A percentile compares a stretch with the other conserved stretches of the same genome.
These are phyloP conservation scores for Geotrichum citri-aurantii DNA, from an alignment of 1,139 yeast genomes.

Conservation along the genomic window DNA sequence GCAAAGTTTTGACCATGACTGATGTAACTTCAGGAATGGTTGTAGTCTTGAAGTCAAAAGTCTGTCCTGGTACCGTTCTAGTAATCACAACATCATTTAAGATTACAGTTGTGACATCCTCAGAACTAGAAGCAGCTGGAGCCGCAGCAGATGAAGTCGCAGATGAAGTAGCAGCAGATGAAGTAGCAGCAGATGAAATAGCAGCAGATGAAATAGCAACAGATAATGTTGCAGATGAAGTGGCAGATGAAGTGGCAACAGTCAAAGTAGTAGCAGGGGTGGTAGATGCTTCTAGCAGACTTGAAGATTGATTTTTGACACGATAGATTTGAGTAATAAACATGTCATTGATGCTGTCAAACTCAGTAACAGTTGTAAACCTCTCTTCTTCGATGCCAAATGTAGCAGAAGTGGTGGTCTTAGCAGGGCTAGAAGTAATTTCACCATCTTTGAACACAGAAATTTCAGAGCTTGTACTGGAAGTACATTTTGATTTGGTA, in stretches of 20 bases:
- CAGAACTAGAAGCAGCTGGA: conserved; percentile 2
- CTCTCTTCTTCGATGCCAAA: background rate
- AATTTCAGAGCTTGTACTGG: background rate
- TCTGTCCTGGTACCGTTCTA: background rate
- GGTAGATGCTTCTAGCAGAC: no score
- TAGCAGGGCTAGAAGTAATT: background rate
- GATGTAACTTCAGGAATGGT: background rate
- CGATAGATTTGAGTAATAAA: background rate
- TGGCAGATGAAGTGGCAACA: no score
- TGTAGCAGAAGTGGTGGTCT: background rate
- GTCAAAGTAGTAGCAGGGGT: no score
- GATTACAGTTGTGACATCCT: conserved; percentile 2
- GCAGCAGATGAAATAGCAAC: no score
- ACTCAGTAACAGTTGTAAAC: background rate
- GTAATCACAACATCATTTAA: conserved; percentile 1
- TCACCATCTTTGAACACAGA: background rate
- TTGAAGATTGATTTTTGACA: background rate
- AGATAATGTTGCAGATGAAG: no score
- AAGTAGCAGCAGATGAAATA: no score
- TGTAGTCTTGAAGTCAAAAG: background rate
- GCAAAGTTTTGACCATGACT: background rate
- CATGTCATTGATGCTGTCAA: background rate
- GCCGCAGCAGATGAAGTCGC: no score
- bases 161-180: no score
- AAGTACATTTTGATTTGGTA: background rate